Base-by-base conservation (phyloP, 1,139 yeast species). In the Candida sp. region DNA sequence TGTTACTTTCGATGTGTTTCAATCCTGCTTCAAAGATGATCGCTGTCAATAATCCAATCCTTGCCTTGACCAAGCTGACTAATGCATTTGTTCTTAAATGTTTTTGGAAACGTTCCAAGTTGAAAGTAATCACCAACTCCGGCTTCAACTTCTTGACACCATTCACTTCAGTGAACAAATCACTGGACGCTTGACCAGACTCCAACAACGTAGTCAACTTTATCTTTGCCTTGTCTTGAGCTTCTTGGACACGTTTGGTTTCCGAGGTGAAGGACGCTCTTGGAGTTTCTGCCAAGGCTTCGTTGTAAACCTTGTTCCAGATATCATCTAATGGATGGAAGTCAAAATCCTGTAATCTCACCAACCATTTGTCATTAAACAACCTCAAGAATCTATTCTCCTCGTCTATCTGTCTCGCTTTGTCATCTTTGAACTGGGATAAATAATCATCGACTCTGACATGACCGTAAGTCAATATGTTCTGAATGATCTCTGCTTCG, bases 401-500 rank as follows among this genome's bases (percentile, higher is more conserved):
- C 42, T 70, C 69, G n/a, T 57, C 55, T 11, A 62, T 58, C 37
- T 53, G 50, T 23, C 48, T 40, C 30, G 44, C 33, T 25, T 61
- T 65, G 12, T 61, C 63, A 43, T 69, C 75, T 11, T 62, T 67
- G 50, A 72, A 65, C 52, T 72, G 69, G 45, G 67, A 69, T 42
- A 88, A 55, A 61, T 85, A 90, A 56, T 90, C 93, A 2, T 73
- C 69, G 2, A 85, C 72, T 17, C 85, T 78, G 50, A 92, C 67
- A 58, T 87, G 88, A 82, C 98, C 72, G 77, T 77, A 47, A 76
- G 80, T 60, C 77, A 74, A 59, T 46, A 92, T 74, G 60, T 88
- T 90, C 61, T 89, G 92, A n/a, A 90, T 75, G 37, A 91, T 81
- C 54, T 86, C 86, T 0, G 93, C 89, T 30, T 81, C 73, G 11